Base-by-base conservation (phyloP, 805 yeast genomes). In the Kazachstania taianensis region DNA sequence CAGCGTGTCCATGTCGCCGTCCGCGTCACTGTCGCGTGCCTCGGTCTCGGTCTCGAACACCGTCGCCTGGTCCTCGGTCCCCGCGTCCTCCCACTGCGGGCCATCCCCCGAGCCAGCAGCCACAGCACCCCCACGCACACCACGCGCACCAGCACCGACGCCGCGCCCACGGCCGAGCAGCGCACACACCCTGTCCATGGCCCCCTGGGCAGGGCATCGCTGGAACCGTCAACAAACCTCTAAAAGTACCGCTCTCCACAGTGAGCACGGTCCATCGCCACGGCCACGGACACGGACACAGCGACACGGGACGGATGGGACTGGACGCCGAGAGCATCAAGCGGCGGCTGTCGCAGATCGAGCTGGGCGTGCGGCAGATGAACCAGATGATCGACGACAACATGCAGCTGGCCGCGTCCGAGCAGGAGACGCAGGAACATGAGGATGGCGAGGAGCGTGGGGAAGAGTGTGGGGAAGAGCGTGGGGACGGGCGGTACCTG, bases 301-400 rank as follows among this genome's bases (percentile, higher is more conserved):
- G n/a, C n/a, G n/a, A n/a, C n/a, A n/a, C n/a, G 3, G 4, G 25
- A 22, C 12, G 12, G 12, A 42, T 46, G 53, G 46, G 43, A 20
- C 20, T 49, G 38, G 57, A 53, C 34, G 42, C 48, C 30, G 61
- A 52, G 10, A 40, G 48, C 17, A 39, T 59, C 17, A 47, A 57
- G 36, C 53, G 55, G 37, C 48, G 62, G 28, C 40, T 59, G 28
- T 57, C 62, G 5, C 59, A 56, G 25, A 53, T 59, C 22, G 63
- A 59, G 37, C 38, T 48, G 20, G 61, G 57, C 30, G 54, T 59
- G 30, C 49, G 53, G 28, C 52, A 57, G 35, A 53, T 59, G 55
- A 59, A 59, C 36, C 50, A 53, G 24, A 49, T 57, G 46, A 52
- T 59, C 14, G 59, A 52, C 30, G 59, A 57, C 31, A 59, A 59